phyloP scores from a whole-genome alignment of 176 grass and related monocot species.

The Melocanna baccifera region DNA sequence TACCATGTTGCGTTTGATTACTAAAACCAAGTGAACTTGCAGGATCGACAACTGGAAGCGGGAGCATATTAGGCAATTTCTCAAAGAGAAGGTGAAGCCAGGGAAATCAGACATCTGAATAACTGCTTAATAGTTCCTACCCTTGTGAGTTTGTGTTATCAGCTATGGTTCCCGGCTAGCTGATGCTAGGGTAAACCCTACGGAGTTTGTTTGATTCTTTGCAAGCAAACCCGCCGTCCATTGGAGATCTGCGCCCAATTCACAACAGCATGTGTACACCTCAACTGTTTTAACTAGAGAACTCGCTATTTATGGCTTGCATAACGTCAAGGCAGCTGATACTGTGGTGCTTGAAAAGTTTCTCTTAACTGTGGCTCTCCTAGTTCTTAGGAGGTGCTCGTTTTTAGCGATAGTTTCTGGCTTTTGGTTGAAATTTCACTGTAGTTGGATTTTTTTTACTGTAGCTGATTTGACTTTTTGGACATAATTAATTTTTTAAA shows the following conservation, averaged over 20 bases:
- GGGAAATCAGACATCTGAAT: slow-evolving; percentile 39
- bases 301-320: not conserved
- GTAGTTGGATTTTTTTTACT: too few relatives aligned
- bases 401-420: too few relatives aligned
- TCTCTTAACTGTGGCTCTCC: too few relatives aligned
- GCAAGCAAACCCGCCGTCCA: not conserved
- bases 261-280: not conserved
- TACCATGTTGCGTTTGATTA: not conserved
- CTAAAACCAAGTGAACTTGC: slow-evolving; percentile 31
- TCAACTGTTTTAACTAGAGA: slow-evolving; percentile 3
- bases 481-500: too few relatives aligned
- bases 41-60: slow-evolving; percentile 99
- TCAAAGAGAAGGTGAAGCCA: slow-evolving; percentile 83
- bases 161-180: not conserved
- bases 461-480: too few relatives aligned
- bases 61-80: slow-evolving; percentile 86
- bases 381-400: too few relatives aligned
- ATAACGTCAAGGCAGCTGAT: not conserved
- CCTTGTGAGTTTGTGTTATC: not conserved
- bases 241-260: not conserved
- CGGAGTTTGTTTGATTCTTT: not conserved
- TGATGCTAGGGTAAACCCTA: not conserved
- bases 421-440: too few relatives aligned
- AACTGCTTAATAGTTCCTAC: not conserved
- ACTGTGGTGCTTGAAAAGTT: not conserved